Evolutionary conservation across 2,329 filamentous ascomycete genomes (phyloP), one percentile per base, ranked within the genome.

Genomic region (Hypocrella siamensis): DNA sequence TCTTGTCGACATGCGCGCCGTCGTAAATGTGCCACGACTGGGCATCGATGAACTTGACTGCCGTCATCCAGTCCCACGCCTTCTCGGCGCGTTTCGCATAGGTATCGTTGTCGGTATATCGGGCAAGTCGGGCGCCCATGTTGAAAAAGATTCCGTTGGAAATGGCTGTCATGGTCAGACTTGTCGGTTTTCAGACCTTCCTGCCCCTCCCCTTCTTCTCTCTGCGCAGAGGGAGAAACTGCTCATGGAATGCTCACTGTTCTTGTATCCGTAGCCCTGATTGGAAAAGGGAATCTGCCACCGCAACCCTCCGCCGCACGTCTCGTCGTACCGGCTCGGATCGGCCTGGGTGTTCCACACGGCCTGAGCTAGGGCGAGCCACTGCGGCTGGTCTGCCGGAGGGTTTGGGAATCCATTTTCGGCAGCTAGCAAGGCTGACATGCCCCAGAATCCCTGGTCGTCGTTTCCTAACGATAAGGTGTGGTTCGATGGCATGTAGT

Each of bases 241-340:
- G 7, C 18, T 3, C 3, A 16, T 12, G 6, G 5, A 19, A 18
- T n/a, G 49, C 54, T 19, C 49, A 64, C 60, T 65, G 46, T 76
- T 76, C 52, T 76, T 90, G 61, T 86, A 85, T 46, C 75, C 67
- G 51, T 81, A 90, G 17, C 82, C 82, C 19, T 61, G 65, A 46
- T 86, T 84, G 41, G 77, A 75, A 2, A 69, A 60, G 35, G 75
- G 81, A 37, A 88, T 79, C 57, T 90, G 81, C 79, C 79, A 84
- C 43, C 79, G 63, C 42, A 86, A 47, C 8, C 80, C 81, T 40
- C 80, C 80, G 16, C 63, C 60, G 44, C 81, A 86, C 3, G 61
- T 62, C 1, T 61, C 49, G 5, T 63, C 67, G 46, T 84, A 76
- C 58, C 81, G 79, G 27, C 76, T 65, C 10, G 63, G 56, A 28